These are phyloP conservation scores for Pichia sp. DNA, from an alignment of 1,139 yeast genomes.

Conservation along the genomic window DNA sequence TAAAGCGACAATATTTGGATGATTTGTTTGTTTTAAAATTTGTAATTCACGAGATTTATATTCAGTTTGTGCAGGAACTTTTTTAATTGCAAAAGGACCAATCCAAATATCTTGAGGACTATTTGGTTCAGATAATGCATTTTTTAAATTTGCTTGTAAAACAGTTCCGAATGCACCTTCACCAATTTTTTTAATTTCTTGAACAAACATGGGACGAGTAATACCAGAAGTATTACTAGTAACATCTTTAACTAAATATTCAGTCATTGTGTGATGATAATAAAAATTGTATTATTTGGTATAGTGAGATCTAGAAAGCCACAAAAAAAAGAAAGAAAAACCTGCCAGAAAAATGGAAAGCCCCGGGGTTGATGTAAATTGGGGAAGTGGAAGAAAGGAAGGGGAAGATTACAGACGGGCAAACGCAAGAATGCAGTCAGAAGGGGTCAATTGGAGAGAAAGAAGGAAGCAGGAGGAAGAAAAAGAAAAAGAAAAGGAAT, in stretches of 20 bases:
- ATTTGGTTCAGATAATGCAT: constrained; percentile 24
- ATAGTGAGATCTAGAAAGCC: no score
- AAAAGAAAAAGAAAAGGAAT: no score
- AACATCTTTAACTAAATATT: constrained; percentile 52
- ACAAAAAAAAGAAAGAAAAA: no score
- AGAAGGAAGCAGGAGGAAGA: no score
- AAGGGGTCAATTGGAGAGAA: no score
- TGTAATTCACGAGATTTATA: constrained; percentile 76
- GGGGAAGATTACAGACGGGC: no score
- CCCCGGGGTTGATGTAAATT: no score
- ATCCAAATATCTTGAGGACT: constrained; percentile 38
- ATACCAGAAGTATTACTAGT: constrained; percentile 51
- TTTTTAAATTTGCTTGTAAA: constrained; percentile 57
- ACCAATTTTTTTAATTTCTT: constrained; percentile 68
- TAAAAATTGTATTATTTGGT: not conserved
- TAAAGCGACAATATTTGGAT: constrained; percentile 69
- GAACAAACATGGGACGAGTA: constrained; percentile 57
- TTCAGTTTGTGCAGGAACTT: constrained; percentile 82
- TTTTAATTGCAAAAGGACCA: constrained; percentile 77
- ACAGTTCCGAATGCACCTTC: constrained; percentile 86
- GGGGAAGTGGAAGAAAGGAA: no score
- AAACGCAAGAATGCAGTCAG: no score
- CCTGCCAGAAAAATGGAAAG: no score
- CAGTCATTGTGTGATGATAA: constrained; percentile 10
- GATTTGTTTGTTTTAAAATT: constrained; percentile 64